Evolutionary conservation across 2,329 filamentous ascomycete species (phyloP), one percentile per base, ranked within the genome.

Genomic region (Coniochaeta sp.): DNA sequence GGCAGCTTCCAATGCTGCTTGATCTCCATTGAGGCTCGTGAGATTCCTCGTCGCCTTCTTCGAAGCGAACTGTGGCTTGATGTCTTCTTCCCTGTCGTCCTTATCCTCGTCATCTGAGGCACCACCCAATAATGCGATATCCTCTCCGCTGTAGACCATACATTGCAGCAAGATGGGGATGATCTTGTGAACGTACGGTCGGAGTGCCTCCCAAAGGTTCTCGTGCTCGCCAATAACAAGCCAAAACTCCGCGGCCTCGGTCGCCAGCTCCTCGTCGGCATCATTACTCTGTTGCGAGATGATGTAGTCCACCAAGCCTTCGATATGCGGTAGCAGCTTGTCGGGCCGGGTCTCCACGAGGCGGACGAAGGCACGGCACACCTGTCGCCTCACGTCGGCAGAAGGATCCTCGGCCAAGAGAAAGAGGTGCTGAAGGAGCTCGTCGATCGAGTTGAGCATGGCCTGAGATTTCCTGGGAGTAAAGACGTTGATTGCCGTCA

Each of bases 181-280:
- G 57, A 97, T 92, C 66, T 88, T 89, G 58, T 80, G 71, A 52
- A 97, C 81, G 64, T 89, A 89, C 0, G 91, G 91, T 8, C 79
- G 83, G 45, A 99, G 75, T 1, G 83, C 79, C 58, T 83, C 79
- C 73, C 89, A 90, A 50, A 97, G 73, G 53, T 86, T 81, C 38
- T 88, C 81, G 64, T 96, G 89, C 66, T 96, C 94, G 54, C 91
- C 91, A 18, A 95, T 85, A 33, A 90, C 90, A 42, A 99, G 81
- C 91, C 95, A 99, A 65, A 99, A 99, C 67, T 99, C 94, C 5
- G 94, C 91, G 8, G 94, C 94, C 66, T 99, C 94, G 58, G 95
- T 85, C 32, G 92, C 91, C 53, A 99, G 76, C 38, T 97, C 91
- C 51, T 91, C 86, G 58, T 97, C 91, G 24, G 91, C 85, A 55